Evolutionary conservation across 1,284 basidiomycete species (phyloP).

Genomic region (Ceratobasidium sp.): DNA sequence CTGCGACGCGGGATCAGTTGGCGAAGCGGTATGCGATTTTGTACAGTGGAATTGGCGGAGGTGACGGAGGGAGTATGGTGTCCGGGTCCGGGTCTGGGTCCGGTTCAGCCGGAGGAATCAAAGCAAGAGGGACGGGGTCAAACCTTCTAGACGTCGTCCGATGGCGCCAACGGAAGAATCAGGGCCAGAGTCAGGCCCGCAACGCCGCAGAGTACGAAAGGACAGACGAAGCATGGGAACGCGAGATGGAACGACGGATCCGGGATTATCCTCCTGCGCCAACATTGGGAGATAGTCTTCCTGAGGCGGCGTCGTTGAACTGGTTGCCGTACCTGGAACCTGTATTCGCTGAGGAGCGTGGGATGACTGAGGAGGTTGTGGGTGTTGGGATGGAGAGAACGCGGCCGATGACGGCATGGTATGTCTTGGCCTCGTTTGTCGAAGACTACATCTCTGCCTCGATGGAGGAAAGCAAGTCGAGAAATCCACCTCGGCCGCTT

Average conservation of each 20-base stretch:
- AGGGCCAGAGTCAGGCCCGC: background rate
- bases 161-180: constrained; percentile 8
- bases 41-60: constrained; percentile 13
- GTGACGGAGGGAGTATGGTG: background rate
- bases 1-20: constrained; percentile 35
- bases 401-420: constrained; percentile 37
- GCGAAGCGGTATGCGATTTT: constrained; percentile 34
- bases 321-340: constrained; percentile 41
- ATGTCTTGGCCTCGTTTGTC: constrained; percentile 39
- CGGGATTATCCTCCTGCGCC: constrained; percentile 5
- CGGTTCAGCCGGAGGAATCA: background rate
- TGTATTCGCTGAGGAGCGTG: constrained; percentile 33
- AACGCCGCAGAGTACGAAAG: background rate
- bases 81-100: constrained; percentile 8
- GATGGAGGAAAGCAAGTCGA: background rate
- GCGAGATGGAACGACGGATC: constrained; percentile 23
- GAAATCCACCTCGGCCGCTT: background rate
- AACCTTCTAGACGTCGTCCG: constrained; percentile 21
- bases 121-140: background rate
- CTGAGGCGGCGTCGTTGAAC: constrained; percentile 30
- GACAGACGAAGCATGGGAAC: constrained; percentile 28
- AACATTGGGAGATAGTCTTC: constrained; percentile 20
- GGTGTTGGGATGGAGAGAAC: background rate
- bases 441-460: constrained; percentile 23
- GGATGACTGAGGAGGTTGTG: background rate